phyloP scores from a whole-genome alignment of 495 filamentous ascomycete species.

The Hypoxylon fuscum region DNA sequence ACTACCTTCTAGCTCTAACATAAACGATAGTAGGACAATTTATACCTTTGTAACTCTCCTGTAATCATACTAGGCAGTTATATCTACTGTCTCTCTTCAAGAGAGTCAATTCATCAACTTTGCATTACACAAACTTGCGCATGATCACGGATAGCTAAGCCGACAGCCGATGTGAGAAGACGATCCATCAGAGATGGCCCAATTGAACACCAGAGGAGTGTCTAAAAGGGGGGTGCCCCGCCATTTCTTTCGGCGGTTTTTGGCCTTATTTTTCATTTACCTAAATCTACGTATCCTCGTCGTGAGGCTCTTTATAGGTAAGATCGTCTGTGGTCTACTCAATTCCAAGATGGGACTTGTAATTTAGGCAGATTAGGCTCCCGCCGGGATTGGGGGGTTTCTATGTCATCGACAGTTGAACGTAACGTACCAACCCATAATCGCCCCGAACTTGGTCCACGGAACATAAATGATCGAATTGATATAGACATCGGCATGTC shows the following conservation, averaged over 20 bases:
- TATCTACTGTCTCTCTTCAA: not conserved
- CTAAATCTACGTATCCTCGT: conserved; percentile 19
- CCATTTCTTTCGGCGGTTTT: conserved; percentile 30
- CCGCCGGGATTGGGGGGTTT: not conserved
- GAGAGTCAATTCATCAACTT: not conserved
- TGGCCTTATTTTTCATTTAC: conserved; percentile 14
- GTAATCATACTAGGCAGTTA: not conserved
- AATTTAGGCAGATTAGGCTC: conserved; percentile 36
- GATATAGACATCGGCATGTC: conserved; percentile 29
- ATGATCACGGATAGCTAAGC: conserved; percentile 25
- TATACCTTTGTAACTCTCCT: too few species aligned
- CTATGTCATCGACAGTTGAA: conserved; percentile 23
- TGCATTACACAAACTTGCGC: not conserved
- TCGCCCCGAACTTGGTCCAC: not conserved
- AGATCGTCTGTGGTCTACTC: conserved; percentile 24
- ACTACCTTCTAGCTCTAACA: too few species aligned
- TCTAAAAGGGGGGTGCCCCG: conserved; percentile 25
- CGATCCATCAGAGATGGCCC: conserved; percentile 11
- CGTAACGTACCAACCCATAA: conserved; percentile 10
- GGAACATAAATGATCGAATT: conserved; percentile 16
- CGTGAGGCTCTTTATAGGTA: conserved; percentile 18
- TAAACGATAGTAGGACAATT: too few species aligned
- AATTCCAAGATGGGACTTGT: conserved; percentile 17
- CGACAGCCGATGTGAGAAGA: conserved; percentile 30
- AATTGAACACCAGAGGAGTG: conserved; percentile 14